phyloP scores from a whole-genome alignment of 352 stramenopile species.

The Globisporangium megalacanthum region DNA sequence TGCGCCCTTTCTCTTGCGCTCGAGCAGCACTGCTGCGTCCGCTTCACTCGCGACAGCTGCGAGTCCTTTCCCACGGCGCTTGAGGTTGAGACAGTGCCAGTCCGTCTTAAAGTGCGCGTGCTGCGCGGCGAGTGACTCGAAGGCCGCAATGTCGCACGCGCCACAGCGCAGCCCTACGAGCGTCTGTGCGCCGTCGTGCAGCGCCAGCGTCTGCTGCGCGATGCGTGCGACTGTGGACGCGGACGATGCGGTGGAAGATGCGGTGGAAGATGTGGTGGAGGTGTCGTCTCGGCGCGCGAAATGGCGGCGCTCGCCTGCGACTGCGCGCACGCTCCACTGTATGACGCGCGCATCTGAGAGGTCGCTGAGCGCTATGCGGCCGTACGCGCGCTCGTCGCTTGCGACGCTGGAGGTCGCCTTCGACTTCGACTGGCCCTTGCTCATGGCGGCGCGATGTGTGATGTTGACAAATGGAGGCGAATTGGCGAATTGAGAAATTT shows the following conservation, averaged over 20 bases:
- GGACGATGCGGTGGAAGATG: not conserved
- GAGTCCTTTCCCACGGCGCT: constrained; percentile 57
- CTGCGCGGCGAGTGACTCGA: constrained; percentile 74
- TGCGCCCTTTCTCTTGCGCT: constrained; percentile 11
- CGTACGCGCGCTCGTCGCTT: constrained; percentile 38
- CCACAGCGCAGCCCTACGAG: constrained; percentile 60
- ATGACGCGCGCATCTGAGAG: constrained; percentile 36
- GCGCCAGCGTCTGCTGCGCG: constrained; percentile 24
- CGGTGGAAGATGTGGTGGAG: not conserved
- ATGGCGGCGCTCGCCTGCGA: constrained; percentile 45
- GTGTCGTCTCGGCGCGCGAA: constrained; percentile 21
- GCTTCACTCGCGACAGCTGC: constrained; percentile 36
- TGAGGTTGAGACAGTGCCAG: constrained; percentile 78
- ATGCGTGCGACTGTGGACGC: constrained; percentile 16
- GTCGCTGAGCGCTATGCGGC: constrained; percentile 58
- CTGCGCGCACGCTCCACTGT: constrained; percentile 54
- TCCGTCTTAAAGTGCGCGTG: constrained; percentile 83
- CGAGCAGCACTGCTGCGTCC: constrained; percentile 18
- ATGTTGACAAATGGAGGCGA: not conserved
- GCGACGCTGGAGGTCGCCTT: not conserved
- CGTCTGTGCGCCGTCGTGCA: constrained; percentile 31
- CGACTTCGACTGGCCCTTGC: too few species aligned
- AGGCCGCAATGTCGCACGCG: constrained; percentile 61
- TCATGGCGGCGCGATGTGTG: not conserved
- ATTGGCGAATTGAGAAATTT: too few species aligned